Evolutionary conservation across 768 basidiomycete genomes (phyloP).

Genomic region (Antrodiella citrinella): DNA sequence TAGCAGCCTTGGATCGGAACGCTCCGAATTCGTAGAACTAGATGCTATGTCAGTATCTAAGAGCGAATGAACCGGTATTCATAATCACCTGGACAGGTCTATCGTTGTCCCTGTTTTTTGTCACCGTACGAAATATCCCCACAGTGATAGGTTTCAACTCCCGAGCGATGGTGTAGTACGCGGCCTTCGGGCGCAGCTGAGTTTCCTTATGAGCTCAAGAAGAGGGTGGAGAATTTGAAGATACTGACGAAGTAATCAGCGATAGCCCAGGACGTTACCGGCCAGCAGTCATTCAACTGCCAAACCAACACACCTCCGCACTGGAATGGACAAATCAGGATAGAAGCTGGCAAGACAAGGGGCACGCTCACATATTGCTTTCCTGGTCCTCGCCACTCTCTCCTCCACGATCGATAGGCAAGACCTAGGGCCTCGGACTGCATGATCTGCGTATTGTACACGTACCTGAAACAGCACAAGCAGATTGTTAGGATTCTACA

Average conservation of each 20-base stretch:
- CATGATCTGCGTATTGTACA: slow-evolving; percentile 92
- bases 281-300: slow-evolving; percentile 91
- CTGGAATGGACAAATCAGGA: slow-evolving; percentile 15
- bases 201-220: slow-evolving; percentile 8
- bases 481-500: no score
- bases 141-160: slow-evolving; percentile 34
- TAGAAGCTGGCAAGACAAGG: slow-evolving; percentile 18
- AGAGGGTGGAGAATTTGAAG: not conserved
- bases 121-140: slow-evolving; percentile 29
- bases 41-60: no score
- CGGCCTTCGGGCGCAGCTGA: slow-evolving; percentile 43
- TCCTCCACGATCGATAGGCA: slow-evolving; percentile 86
- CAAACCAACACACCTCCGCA: slow-evolving; percentile 88
- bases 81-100: slow-evolving; percentile 24
- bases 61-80: no score
- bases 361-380: slow-evolving; percentile 60
- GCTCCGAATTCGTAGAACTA: slow-evolving; percentile 39
- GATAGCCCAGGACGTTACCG: slow-evolving; percentile 87
- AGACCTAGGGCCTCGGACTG: slow-evolving; percentile 83
- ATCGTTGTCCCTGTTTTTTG: slow-evolving; percentile 26
- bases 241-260: slow-evolving; percentile 66
- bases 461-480: slow-evolving; percentile 53
- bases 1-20: slow-evolving; percentile 53
- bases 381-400: slow-evolving; percentile 81
- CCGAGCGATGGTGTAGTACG: slow-evolving; percentile 34